Evolutionary conservation across 2,329 filamentous ascomycete genomes (phyloP), one percentile per base, ranked within the genome.

Genomic region (Cladosporium colombiae): DNA sequence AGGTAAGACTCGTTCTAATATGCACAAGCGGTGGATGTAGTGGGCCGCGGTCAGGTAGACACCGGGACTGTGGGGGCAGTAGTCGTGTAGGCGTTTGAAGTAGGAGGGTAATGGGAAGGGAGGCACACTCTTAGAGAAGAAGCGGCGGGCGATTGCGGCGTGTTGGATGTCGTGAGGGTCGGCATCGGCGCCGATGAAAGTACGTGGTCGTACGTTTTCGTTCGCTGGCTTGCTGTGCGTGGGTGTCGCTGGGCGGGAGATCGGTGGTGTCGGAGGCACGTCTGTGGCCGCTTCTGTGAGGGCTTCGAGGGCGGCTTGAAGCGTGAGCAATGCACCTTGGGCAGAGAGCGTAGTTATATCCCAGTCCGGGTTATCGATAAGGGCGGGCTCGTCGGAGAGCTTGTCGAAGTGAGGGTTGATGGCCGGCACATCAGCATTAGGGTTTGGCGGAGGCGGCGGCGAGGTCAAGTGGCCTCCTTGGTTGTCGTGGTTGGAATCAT

Each of bases 1-100:
- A 0, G 89, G 88, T 25, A 98, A 89, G 27, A 90, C 86, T 70
- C 87, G 87, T 62, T 83, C 91, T 53, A 89, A 84, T 14, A 94
- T 88, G 0, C 90, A 91, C 50, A 98, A 83, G 27, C 90, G 88
- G 75, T 94, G 89, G 70, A 97, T 94, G 80, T 97, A 98, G 10
- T 91, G 83, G 56, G 91, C 93, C 5, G 93, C 90, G 1, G 94
- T 92, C 29, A 99, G 88, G 79, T 97, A 97, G 11, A 98, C 94
- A 27, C 90, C 94, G 0, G 93, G 93, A 68, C 91, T 96, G 86
- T 97, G 93, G 3, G 95, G 93, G 74, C 94, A 98, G 80, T 91
- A 97, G 66, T 88, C 88, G 79, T 98, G 93, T 66, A 98, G 86
- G 18, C 94, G 91, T 73, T 89, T 83, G 27, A 98, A 85, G 75